Evolutionary conservation across 1,284 basidiomycete genomes (phyloP), one percentile per base, ranked within the genome.

Genomic region (Apiotrichum gamsii): DNA sequence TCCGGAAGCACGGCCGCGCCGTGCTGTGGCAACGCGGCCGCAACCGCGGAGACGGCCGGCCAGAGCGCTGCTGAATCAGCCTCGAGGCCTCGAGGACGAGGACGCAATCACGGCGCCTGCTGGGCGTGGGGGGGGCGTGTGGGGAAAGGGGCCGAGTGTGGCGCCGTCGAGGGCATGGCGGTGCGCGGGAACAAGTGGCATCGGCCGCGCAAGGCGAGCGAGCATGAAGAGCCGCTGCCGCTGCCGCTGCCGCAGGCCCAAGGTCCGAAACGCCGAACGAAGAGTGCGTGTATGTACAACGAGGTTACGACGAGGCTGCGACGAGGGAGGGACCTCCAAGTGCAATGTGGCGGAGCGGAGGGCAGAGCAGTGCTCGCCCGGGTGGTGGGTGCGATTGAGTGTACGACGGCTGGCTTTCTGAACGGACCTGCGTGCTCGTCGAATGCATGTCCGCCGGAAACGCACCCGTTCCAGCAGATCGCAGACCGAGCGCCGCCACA

Each of bases 11-110:
- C 88, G n/a, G 88, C 88, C 2, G 81, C 87, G 1, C 78, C 85
- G 33, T 88, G 91, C 72, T 90, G 88, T 59, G 88, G 85, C 8
- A 87, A 90, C 81, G 87, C 87, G 0, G 87, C 86, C 21, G 67
- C 83, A 13, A 65, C 77, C 24, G 73, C 67, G 13, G 76, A 77
- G 39, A 65, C 87, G 8, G 83, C 84, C 20, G 68, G 75, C 8
- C 78, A 82, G 39, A 87, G 85, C 81, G 85, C 77, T 74, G 83
- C 86, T 16, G 79, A 81, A 49, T 80, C 87, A 50, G 82, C n/a
- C n/a, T n/a, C n/a, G n/a, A n/a, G n/a, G 82, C 1, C 39, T 63
- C 32, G 67, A 84, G 20, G 82, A 82, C 24, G 46, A 52, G 35
- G 36, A 23, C 15, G 39, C 60, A 2, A 37, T 67, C 24, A 39